Base-by-base conservation (phyloP, 2,329 filamentous ascomycete species). In the Talaromyces rugulosus region DNA sequence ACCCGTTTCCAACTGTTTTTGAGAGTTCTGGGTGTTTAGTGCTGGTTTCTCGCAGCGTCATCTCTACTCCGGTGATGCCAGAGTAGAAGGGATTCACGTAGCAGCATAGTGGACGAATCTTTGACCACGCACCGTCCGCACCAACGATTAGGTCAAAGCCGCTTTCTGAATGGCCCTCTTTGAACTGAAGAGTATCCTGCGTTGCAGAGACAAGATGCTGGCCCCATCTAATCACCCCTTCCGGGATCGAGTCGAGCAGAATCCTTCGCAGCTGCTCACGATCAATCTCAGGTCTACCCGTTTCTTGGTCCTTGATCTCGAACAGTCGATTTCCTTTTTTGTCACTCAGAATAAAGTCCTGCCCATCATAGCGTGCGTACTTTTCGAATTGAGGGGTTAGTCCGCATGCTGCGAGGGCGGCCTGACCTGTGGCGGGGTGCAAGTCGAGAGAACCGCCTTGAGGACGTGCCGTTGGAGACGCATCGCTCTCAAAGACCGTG, bases 401-500 rank as follows among this genome's bases (percentile, higher is more conserved):
- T 1, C 62, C 70, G 33, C 67, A 69, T 58, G 67, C 66, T 47
- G 62, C 61, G 30, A 73, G 27, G 2, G 68, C 71, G 16, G 61
- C 56, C n/a, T 70, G 65, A 6, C 70, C 70, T 2, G 66, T 69
- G 14, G 64, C 61, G 7, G 67, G 63, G 44, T 72, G 70, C 34
- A 74, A 60, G 60, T 74, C 71, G 11, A 74, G 66, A 27, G 63
- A 66, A 9, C 71, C 70, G 11, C 69, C 70, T 53, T 71, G 69
- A 9, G 36, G 42, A 28, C 69, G 67, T n/a, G 61, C 58, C 44
- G 65, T 50, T 7, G 63, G 54, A 7, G 67, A 71, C 33, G 68
- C 66, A 67, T 75, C 59, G 62, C 69, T 58, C 69, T 78, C 76
- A 56, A 69, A 72, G 28, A 73, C 44, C 18, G 59, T 60, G 1